Conservation (phyloP, 2,329 filamentous ascomycete genomes). For the Sclerotinia subarctica region DNA sequence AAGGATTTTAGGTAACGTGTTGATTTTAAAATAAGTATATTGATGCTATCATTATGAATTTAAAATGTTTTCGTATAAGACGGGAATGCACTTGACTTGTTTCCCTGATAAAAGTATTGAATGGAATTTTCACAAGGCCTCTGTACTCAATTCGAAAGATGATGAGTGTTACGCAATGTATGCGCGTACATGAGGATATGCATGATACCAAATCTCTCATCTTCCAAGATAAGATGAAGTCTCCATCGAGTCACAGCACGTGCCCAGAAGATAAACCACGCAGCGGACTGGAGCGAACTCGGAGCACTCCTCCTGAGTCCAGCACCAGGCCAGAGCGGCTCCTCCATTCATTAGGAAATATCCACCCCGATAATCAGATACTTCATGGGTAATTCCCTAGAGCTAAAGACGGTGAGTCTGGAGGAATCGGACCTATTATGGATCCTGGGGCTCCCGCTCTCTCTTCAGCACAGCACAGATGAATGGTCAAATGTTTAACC, state of each 20-base stretch:
- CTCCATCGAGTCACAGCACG: neutral
- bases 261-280: neutral
- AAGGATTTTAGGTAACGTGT: neutral
- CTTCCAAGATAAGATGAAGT: neutral
- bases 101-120: neutral
- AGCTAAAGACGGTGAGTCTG: neutral
- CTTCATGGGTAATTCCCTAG: neutral
- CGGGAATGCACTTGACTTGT: neutral
- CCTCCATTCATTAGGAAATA: neutral
- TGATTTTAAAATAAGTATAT: neutral
- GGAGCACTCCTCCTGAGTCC: neutral
- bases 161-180: neutral
- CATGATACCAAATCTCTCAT: neutral
- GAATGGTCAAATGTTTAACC: neutral
- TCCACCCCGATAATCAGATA: neutral
- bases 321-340: neutral
- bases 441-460: neutral
- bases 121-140: neutral
- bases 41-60: neutral
- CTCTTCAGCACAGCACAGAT: neutral
- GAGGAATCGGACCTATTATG: slow-evolving; percentile 2
- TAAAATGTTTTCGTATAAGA: neutral
- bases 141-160: neutral
- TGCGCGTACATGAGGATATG: neutral
- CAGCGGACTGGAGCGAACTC: neutral